Evolutionary conservation across 1,284 basidiomycete species (phyloP).

Genomic region (Ustilago cynodontis): DNA sequence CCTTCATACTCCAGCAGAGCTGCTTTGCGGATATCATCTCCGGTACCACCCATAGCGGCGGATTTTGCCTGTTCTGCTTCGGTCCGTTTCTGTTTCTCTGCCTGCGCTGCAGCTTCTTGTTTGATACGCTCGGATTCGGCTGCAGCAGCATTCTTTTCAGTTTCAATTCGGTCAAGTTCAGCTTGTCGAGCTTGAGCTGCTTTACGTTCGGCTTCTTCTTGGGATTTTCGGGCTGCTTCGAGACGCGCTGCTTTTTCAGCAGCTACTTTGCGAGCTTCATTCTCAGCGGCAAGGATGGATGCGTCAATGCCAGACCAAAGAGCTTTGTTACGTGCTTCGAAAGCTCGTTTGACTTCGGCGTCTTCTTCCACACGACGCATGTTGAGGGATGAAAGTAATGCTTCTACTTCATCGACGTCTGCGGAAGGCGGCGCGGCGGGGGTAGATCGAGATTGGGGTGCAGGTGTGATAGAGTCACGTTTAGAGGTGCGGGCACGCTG

Average conservation of each 20-base stretch:
- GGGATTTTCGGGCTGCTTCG: conserved; percentile 50
- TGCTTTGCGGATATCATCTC: conserved; percentile 42
- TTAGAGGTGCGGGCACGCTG: conserved; percentile 16
- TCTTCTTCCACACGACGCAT: conserved; percentile 56
- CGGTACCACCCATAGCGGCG: conserved; percentile 44
- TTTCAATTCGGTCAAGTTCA: conserved; percentile 56
- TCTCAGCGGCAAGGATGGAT: conserved; percentile 62
- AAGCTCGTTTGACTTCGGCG: conserved; percentile 53
- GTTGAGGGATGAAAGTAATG: conserved; percentile 54
- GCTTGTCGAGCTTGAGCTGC: conserved; percentile 55
- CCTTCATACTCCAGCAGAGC: conserved; percentile 53
- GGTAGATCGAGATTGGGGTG: conserved; percentile 11
- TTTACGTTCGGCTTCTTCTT: conserved; percentile 61
- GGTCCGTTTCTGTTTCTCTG: conserved; percentile 41
- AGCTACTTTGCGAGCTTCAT: conserved; percentile 40
- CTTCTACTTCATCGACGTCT: conserved; percentile 58
- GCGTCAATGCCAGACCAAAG: conserved; percentile 67
- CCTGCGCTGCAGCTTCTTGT: conserved; percentile 39
- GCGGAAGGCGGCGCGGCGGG: conserved; percentile 11
- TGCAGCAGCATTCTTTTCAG: conserved; percentile 56
- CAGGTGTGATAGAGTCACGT: conserved; percentile 4
- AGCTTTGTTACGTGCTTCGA: conserved; percentile 60
- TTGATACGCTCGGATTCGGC: conserved; percentile 39
- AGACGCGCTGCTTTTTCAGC: conserved; percentile 58
- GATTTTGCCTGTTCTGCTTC: conserved; percentile 44